Percentiles rank a stretch among this genome's conserved stretches.
These are phyloP conservation scores for Vitis hybrid DNA, from an alignment of 177 flowering plant genomes.

Conservation along the genomic window DNA sequence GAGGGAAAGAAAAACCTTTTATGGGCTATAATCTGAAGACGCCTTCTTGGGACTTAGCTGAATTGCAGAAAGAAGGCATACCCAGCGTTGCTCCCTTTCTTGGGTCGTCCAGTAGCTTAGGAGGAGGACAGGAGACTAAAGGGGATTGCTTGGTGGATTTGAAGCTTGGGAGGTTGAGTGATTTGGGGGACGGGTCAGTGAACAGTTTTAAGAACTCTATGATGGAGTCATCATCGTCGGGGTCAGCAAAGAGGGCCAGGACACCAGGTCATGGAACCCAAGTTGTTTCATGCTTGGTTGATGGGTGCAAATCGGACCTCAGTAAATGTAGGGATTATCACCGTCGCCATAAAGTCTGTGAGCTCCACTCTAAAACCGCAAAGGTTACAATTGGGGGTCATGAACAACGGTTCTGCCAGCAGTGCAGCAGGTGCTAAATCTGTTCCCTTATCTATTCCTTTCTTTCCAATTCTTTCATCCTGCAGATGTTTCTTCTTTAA, in stretches of 20 bases:
- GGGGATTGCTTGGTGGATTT: conserved; percentile 38
- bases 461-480: not conserved
- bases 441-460: not conserved
- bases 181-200: conserved; percentile 22
- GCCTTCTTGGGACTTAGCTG: conserved; percentile 31
- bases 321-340: conserved; percentile 87
- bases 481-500: not conserved
- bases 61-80: conserved; percentile 22
- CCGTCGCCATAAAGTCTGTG: conserved; percentile 91
- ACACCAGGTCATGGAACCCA: conserved; percentile 39
- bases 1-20: conserved; percentile 11
- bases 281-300: conserved; percentile 70
- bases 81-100: conserved; percentile 14
- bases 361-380: conserved; percentile 82
- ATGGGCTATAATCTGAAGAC: conserved; percentile 40
- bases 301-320: conserved; percentile 83
- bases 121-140: conserved; percentile 18
- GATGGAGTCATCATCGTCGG: conserved; percentile 46
- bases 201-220: conserved; percentile 26
- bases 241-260: conserved; percentile 61
- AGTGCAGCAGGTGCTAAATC: conserved; percentile 74
- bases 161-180: conserved; percentile 36
- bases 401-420: conserved; percentile 92
- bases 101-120: conserved; percentile 16
- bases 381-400: conserved; percentile 68